These are phyloP conservation scores for Hevea brasiliensis DNA, from an alignment of 345 rosid genomes.

Conservation along the genomic window DNA sequence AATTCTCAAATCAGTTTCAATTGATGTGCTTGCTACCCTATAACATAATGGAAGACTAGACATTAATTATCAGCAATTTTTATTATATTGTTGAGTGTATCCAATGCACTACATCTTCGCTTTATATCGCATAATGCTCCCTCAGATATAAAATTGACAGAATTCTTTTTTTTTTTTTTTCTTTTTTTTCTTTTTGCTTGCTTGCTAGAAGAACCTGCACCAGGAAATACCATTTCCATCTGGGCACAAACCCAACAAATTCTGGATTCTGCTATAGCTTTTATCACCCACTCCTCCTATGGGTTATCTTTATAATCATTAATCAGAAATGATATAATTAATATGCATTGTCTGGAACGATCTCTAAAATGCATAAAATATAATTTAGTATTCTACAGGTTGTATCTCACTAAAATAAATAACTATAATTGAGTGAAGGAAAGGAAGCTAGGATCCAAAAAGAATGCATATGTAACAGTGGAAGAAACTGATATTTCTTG, in stretches of 20 bases:
- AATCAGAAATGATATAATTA: background rate
- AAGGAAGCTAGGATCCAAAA: background rate
- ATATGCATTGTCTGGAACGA: background rate
- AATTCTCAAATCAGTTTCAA: too few species aligned
- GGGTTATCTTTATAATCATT: background rate
- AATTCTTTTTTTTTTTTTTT: too few species aligned
- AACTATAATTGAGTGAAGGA: background rate
- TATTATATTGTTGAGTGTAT: too few species aligned
- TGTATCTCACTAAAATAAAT: too few species aligned
- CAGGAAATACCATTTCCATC: background rate
- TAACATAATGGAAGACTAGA: too few species aligned
- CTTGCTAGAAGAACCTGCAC: background rate
- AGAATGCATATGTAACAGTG: background rate
- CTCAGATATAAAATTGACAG: too few species aligned
- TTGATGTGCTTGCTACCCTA: too few species aligned
- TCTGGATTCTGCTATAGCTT: background rate
- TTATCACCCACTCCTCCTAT: background rate
- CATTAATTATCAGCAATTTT: too few species aligned
- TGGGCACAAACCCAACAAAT: background rate
- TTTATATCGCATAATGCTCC: too few species aligned
- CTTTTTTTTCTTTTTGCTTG: too few species aligned
- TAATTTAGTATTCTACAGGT: too few species aligned
- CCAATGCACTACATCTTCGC: too few species aligned
- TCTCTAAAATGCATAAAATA: background rate
- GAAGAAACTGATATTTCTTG: background rate